Evolutionary conservation across 805 yeast species (phyloP).

Genomic region (Metschnikowia lachancei): DNA sequence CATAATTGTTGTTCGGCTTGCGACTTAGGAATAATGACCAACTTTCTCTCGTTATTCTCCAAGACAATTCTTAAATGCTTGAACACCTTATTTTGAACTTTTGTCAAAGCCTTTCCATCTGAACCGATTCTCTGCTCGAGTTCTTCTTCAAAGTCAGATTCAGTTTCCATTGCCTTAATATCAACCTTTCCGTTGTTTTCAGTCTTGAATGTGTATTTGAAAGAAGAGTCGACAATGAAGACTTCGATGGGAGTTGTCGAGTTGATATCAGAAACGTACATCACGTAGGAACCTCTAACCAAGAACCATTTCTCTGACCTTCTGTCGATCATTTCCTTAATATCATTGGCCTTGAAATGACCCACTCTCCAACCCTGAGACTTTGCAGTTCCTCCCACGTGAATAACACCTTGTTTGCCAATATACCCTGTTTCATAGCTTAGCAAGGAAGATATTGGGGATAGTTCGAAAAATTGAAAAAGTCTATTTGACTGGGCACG

Average conservation of each 20-base stretch:
- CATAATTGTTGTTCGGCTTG: conserved; percentile 65
- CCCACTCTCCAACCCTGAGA: conserved; percentile 96
- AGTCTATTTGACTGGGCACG: conserved; percentile 79
- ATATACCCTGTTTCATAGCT: conserved; percentile 77
- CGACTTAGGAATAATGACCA: conserved; percentile 69
- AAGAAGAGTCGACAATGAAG: conserved; percentile 78
- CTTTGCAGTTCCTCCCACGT: conserved; percentile 77
- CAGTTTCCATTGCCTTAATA: conserved; percentile 33
- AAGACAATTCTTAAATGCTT: conserved; percentile 53
- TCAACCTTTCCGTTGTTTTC: conserved; percentile 25
- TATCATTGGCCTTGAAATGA: conserved; percentile 74
- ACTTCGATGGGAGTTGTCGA: conserved; percentile 90
- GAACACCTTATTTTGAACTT: conserved; percentile 46
- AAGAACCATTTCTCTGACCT: conserved; percentile 92
- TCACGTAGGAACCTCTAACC: conserved; percentile 77
- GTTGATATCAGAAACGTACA: conserved; percentile 80
- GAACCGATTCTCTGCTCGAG: conserved; percentile 24
- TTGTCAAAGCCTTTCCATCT: conserved; percentile 19
- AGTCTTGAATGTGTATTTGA: conserved; percentile 54
- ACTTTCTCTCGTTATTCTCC: conserved; percentile 74
- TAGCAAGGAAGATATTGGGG: conserved; percentile 80
- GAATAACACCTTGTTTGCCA: conserved; percentile 87
- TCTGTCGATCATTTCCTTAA: conserved; percentile 84
- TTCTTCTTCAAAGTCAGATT: conserved; percentile 47
- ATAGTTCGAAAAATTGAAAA: conserved; percentile 84